Conservation (phyloP, 164 flowering plant species). For the Sedum album region DNA sequence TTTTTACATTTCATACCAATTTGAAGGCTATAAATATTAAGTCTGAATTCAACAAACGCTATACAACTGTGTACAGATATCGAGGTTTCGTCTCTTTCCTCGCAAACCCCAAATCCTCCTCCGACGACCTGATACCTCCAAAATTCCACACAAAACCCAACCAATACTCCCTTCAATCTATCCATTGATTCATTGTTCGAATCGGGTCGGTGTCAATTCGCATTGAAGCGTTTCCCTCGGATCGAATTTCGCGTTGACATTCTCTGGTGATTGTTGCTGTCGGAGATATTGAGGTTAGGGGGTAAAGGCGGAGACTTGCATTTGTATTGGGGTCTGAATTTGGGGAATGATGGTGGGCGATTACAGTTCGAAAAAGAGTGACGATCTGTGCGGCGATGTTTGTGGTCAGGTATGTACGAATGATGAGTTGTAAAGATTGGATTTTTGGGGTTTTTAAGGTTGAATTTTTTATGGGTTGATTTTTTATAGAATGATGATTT, state of each 20-base stretch:
- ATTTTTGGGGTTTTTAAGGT: not conserved
- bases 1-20: too few relatives aligned
- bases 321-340: not conserved
- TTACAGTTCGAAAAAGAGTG: conserved; percentile 64
- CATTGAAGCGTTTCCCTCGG: not conserved
- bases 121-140: not conserved
- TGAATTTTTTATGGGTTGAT: not conserved
- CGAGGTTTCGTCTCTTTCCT: not conserved
- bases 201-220: not conserved
- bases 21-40: not conserved
- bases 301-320: not conserved
- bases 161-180: not conserved
- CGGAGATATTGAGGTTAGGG: not conserved
- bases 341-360: conserved; percentile 34
- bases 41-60: not conserved
- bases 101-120: not conserved
- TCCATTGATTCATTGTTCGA: not conserved
- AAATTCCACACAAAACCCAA: not conserved
- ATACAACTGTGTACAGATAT: not conserved
- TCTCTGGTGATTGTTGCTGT: not conserved
- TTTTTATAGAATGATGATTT: not conserved
- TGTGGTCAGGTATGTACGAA: conserved; percentile 60
- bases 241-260: not conserved
- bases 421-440: not conserved
- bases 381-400: conserved; percentile 66